A percentile compares a stretch with the other conserved stretches of the same genome.
phyloP scores from a whole-genome alignment of 768 basidiomycete genomes.

The Psilocybe azurescens region DNA sequence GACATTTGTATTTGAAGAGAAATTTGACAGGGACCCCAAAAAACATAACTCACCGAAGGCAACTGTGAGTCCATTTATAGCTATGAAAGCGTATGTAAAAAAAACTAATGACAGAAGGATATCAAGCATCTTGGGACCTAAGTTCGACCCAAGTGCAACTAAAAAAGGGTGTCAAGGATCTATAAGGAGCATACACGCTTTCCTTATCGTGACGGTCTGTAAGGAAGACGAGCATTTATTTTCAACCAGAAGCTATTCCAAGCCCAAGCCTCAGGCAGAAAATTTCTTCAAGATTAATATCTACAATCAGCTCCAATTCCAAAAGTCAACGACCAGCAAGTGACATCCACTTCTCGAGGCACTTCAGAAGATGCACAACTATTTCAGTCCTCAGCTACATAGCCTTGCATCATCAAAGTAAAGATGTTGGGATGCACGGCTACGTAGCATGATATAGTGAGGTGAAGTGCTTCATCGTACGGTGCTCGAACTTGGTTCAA shows the following conservation, averaged over 20 bases:
- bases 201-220: not conserved
- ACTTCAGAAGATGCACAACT: not conserved
- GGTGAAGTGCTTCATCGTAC: not conserved
- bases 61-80: not conserved
- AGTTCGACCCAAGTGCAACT: no score
- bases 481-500: no score
- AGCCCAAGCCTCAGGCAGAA: no score
- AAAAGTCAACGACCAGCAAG: not conserved
- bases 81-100: not conserved
- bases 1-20: no score
- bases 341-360: not conserved
- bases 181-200: not conserved
- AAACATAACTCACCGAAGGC: not conserved
- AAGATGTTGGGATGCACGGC: conserved; percentile 29
- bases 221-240: not conserved
- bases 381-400: conserved; percentile 20
- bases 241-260: no score
- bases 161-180: no score
- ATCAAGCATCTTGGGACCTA: no score
- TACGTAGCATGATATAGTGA: conserved; percentile 24
- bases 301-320: no score
- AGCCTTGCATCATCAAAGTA: conserved; percentile 19
- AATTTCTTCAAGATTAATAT: no score
- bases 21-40: not conserved
- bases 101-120: not conserved